Base-by-base conservation (phyloP, 352 stramenopile species). In the Pythium monospermum region DNA sequence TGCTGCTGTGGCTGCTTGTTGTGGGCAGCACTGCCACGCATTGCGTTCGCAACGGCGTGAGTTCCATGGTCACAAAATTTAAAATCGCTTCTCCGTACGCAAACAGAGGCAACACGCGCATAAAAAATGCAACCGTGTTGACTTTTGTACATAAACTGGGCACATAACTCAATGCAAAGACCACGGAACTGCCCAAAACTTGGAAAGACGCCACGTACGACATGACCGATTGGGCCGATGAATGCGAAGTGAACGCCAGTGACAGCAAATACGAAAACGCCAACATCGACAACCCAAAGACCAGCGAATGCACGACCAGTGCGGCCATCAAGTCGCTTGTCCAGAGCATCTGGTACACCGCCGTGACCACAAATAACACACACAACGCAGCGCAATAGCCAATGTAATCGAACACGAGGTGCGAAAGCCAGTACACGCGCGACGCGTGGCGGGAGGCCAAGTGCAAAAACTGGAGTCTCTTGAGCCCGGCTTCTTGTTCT, bases 141-240 rank as follows among this genome's bases (percentile, higher is more conserved):
- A 63, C 68, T 30, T 85, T 68, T 16, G 32, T 44, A 43, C 83
- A 93, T 23, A 84, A 21, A 4, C 61, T 68, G 12, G 79, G 77
- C 2, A 78, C 31, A 39, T 73, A 74, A 2, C 71, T 76, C 15
- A 93, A 39, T 1, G 47, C 44, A 30, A 81, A 83, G 18, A 79
- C 45, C 18, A 85, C 53, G 0, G 59, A 71, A 2, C 60, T 59
- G 10, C 61, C 78, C 44, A 93, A 50, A 13, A 90, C 69, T 57
- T 93, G 82, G 41, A 91, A 93, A 7, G 79, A 32, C 25, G 71
- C 75, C 6, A 72, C 47, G 61, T 84, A 91, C 48, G 77, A 83
- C 66, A 91, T 78, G 56, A 85, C 76, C 27, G 82, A 87, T 50
- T 91, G 82, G 7, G 82, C 82, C 0, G 82, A 90, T 40, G 82